These are phyloP conservation scores for Trametes coccinea DNA, from an alignment of 768 basidiomycete species.

Conservation along the genomic window DNA sequence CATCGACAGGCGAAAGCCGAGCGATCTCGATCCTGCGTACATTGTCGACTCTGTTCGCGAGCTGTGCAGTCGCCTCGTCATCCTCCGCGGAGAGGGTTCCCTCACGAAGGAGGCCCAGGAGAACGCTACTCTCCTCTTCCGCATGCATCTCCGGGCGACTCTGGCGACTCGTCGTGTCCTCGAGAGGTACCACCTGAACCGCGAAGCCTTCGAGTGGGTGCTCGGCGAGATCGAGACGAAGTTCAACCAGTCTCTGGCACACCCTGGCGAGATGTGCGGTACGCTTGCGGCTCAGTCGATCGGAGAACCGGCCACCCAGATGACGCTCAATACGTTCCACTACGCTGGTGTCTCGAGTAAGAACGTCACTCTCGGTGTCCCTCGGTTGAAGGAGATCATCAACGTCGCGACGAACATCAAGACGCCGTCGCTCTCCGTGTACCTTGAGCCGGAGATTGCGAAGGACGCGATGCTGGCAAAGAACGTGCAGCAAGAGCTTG, in stretches of 20 bases:
- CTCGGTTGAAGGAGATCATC: constrained; percentile 98
- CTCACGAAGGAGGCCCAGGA: constrained; percentile 77
- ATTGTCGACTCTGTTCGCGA: constrained; percentile 79
- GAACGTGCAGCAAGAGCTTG: constrained; percentile 89
- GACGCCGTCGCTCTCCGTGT: constrained; percentile 94
- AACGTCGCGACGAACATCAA: constrained; percentile 99
- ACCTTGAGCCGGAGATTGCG: constrained; percentile 73
- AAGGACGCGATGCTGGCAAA: constrained; percentile 67
- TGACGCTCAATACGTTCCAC: constrained; percentile 99
- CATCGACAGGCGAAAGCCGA: constrained; percentile 90
- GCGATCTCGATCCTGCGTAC: constrained; percentile 86
- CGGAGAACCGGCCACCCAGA: constrained; percentile 98
- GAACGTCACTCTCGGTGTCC: constrained; percentile 99
- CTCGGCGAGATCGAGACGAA: constrained; percentile 92
- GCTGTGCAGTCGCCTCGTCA: constrained; percentile 72
- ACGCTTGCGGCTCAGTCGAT: constrained; percentile 98
- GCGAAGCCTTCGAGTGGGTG: constrained; percentile 98
- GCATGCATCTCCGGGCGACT: constrained; percentile 88
- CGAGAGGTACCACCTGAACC: constrained; percentile 84
- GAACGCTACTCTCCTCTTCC: constrained; percentile 90
- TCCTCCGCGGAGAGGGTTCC: constrained; percentile 84
- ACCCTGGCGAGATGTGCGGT: constrained; percentile 99
- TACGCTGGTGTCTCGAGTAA: constrained; percentile 99
- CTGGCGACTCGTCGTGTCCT: constrained; percentile 86
- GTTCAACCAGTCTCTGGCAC: constrained; percentile 89